Evolutionary conservation across 2,329 filamentous ascomycete genomes (phyloP), one percentile per base, ranked within the genome.

Genomic region (Xylogone sp.): DNA sequence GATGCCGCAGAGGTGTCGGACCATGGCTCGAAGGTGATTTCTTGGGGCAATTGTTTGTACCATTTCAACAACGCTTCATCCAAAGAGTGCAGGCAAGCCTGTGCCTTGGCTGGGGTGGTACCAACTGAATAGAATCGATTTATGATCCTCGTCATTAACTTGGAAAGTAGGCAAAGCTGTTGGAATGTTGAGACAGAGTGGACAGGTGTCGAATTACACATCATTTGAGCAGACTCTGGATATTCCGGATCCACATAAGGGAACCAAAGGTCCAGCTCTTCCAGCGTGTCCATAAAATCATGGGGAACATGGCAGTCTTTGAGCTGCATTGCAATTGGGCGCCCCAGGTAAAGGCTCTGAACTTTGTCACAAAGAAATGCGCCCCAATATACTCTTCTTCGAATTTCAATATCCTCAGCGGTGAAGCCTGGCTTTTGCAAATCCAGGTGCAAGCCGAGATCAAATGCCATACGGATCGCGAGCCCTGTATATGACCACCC

Each of bases 91-190:
- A 68, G 47, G 51, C 58, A 60, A 24, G 57, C 53, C 42, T 63
- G 56, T 18, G 61, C 63, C 43, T 57, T 65, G 21, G 57, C 54
- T 2, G 56, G 53, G 2, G 60, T 65, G 4, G 65, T 60, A 7
- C 64, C 61, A 12, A 45, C 45, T 39, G 60, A 59, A 39, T 70
- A 71, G 24, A 70, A 64, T 19, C 57, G 56, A 53, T 68, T 65
- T 29, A 69, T 70, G 45, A 71, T 70, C 21, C 56, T 60, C 7
- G 68, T 67, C 66, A 70, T 69, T 8, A 71, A 65, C 45, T 63
- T 62, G 4, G 66, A 69, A 4, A 71, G 56, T 1, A 60, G 53
- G 50, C 65, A 69, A 21, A 71, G 51, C 29, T 69, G 62, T 49
- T 67, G 62, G 43, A 71, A 71, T 0, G 65, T 66, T 3, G 67